These are phyloP conservation scores for Persicaria tinctoria DNA, from an alignment of 148 eudicot species.

Conservation along the genomic window DNA sequence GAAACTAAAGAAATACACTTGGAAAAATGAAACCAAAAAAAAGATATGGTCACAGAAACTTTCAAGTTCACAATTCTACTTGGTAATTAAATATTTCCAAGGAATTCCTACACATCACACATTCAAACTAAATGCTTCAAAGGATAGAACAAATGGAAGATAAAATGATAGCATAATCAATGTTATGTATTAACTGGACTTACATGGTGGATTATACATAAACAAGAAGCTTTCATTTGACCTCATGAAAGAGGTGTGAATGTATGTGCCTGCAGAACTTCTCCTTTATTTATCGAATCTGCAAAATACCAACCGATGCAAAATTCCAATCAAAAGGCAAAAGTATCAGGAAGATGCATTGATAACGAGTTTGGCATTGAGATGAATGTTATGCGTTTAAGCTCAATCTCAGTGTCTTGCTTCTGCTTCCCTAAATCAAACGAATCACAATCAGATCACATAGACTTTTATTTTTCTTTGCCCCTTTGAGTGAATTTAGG, in stretches of 20 bases:
- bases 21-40: no score
- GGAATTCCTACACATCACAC: not conserved
- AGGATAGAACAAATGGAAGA: not conserved
- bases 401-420: constrained; percentile 70
- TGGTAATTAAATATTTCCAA: not conserved
- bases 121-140: not conserved
- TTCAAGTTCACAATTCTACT: not conserved
- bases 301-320: constrained; percentile 21
- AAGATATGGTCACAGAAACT: not conserved
- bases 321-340: not conserved
- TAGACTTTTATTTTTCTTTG: no score
- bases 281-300: constrained; percentile 76
- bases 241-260: constrained; percentile 43
- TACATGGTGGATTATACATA: not conserved
- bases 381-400: constrained; percentile 47
- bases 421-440: constrained; percentile 43
- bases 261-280: constrained; percentile 82
- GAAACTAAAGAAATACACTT: no score
- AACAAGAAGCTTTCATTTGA: constrained; percentile 19
- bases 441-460: no score
- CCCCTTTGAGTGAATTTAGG: no score
- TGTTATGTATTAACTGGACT: not conserved
- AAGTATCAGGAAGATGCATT: not conserved
- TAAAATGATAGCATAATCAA: not conserved
- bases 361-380: not conserved